Evolutionary conservation across 148 eudicot genomes (phyloP), one percentile per base, ranked within the genome.

Genomic region (Rhododendron vialii): DNA sequence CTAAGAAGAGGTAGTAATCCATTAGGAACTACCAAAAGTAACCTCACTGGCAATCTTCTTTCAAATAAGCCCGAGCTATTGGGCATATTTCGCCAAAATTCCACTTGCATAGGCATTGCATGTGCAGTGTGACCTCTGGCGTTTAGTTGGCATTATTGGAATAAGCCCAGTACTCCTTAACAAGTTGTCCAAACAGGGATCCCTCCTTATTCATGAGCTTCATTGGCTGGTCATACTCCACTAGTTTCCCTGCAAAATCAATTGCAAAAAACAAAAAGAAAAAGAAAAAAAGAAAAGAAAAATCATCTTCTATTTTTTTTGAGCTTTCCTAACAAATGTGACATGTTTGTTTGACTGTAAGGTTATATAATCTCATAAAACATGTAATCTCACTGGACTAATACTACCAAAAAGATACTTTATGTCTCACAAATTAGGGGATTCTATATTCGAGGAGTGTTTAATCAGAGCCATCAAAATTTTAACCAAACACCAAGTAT

Each of bases 161-260:
- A 36, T 83, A 79, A 45, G 84, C 75, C 90, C 90, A 89, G 85
- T 92, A 93, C 83, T 93, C 95, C 78, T 88, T 86, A 15, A 92
- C 93, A 57, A 93, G 93, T 77, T 92, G 88, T 35, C 90, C 89
- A 69, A 92, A 93, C 26, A 92, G 78, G 0, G 96, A 93, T 14
- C 80, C 83, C 67, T 90, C 89, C 78, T 83, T 82, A 18, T 86
- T 86, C 73, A 93, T 89, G 28, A 93, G 89, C 85, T 89, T 92
- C 74, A 83, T 81, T 22, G 96, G 96, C 79, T 90, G 89, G 35
- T 92, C 95, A 84, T 84, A 93, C 86, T 93, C 95, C 57, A 86
- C 90, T 41, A 92, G 57, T 85, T 87, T 91, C 71, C 95, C 95
- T 93, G 89, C 35, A 78, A 74, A 74, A 30, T 33, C 4, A 1